These are phyloP conservation scores for Serendipita vermifera DNA, from an alignment of 768 basidiomycete species.

Conservation along the genomic window DNA sequence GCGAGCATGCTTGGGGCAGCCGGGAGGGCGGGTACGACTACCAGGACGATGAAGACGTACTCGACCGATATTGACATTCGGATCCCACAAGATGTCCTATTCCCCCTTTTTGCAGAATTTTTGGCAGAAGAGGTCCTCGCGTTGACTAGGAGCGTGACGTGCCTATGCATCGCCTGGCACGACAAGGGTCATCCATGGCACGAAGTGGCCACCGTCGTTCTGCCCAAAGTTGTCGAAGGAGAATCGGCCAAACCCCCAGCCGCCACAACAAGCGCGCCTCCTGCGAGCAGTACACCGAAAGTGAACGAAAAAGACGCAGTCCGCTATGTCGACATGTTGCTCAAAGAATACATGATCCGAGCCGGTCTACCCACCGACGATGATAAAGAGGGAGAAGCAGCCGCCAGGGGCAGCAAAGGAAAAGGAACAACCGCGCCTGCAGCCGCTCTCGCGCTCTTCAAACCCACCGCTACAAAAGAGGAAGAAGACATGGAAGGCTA, in stretches of 20 bases:
- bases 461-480: slow-evolving; percentile 9
- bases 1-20: neutral
- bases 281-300: neutral
- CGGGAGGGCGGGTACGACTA: neutral
- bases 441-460: slow-evolving; percentile 15
- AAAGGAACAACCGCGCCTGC: neutral
- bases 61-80: neutral
- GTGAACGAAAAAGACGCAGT: neutral
- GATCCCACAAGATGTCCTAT: neutral
- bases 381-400: slow-evolving; percentile 29
- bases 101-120: slow-evolving; percentile 29
- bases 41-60: neutral
- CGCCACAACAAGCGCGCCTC: too few relatives aligned
- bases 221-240: slow-evolving; percentile 40
- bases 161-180: slow-evolving; percentile 60
- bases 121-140: slow-evolving; percentile 70
- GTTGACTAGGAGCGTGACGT: slow-evolving; percentile 53
- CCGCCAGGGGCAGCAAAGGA: slow-evolving; percentile 25
- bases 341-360: slow-evolving; percentile 42
- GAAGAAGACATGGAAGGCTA: slow-evolving; percentile 16
- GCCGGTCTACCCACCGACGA: slow-evolving; percentile 15
- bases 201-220: slow-evolving; percentile 37
- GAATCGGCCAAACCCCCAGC: slow-evolving; percentile 43
- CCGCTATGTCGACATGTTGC: slow-evolving; percentile 43
- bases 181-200: slow-evolving; percentile 43